Percentiles rank a stretch among this genome's conserved stretches.
These are phyloP conservation scores for Rhypophila decipiens DNA, from an alignment of 495 filamentous ascomycete genomes.

Conservation along the genomic window DNA sequence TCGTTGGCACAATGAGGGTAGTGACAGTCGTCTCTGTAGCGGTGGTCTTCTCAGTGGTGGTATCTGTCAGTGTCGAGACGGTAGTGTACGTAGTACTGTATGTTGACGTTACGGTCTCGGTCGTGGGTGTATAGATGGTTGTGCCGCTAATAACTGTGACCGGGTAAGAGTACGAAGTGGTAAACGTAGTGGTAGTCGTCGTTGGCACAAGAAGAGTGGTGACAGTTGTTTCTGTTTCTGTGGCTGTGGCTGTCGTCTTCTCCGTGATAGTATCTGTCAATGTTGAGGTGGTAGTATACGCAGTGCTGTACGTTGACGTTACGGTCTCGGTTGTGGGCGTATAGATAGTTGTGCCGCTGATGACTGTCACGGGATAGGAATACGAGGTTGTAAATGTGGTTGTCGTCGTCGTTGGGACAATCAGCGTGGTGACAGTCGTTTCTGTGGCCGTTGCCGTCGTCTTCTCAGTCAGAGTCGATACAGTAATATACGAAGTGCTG, in stretches of 20 bases:
- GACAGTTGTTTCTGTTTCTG: neutral
- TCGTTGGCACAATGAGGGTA: slow-evolving; percentile 10
- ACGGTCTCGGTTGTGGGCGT: slow-evolving; percentile 4
- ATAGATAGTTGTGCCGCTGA: slow-evolving; percentile 5
- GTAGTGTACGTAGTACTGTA: slow-evolving; percentile 3
- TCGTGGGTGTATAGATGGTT: slow-evolving; percentile 10
- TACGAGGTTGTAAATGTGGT: slow-evolving; percentile 8
- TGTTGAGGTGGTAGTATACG: slow-evolving; percentile 1
- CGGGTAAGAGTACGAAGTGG: slow-evolving; percentile 5
- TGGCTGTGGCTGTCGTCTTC: slow-evolving; percentile 1
- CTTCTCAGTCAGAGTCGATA: neutral
- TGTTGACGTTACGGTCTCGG: neutral
- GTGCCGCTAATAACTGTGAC: slow-evolving; percentile 6
- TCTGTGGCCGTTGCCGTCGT: slow-evolving; percentile 5
- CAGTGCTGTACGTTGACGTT: slow-evolving; percentile 1
- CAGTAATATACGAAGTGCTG: neutral
- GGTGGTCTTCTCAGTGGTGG: slow-evolving; percentile 1
- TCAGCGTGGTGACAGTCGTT: slow-evolving; percentile 3
- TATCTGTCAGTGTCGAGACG: neutral
- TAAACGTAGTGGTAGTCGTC: slow-evolving; percentile 9
- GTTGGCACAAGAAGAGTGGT: slow-evolving; percentile 2
- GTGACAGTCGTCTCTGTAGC: slow-evolving; percentile 1
- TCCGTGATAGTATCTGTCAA: slow-evolving; percentile 5
- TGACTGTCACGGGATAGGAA: slow-evolving; percentile 7
- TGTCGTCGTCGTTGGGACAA: slow-evolving; percentile 7